Conservation (phyloP, 2,329 filamentous ascomycete genomes). For the Sclerotinia borealis region DNA sequence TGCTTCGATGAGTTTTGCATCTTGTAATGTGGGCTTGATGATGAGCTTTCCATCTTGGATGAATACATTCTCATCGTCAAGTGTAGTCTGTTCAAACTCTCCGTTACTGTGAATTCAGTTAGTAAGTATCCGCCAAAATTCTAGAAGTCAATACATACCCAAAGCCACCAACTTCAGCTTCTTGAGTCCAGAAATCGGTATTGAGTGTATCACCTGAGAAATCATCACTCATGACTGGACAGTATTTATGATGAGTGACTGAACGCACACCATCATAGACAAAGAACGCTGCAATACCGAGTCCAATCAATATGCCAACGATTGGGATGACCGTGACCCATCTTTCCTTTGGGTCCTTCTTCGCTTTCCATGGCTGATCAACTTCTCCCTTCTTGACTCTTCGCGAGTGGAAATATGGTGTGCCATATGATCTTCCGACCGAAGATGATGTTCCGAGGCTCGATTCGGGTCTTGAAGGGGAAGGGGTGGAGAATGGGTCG, state of each 20-base stretch:
- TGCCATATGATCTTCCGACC: constrained; percentile 23
- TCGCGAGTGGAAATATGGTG: constrained; percentile 31
- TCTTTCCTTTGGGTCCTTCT: constrained; percentile 71
- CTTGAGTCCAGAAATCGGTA: constrained; percentile 42
- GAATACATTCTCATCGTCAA: constrained; percentile 66
- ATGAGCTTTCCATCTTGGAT: constrained; percentile 61
- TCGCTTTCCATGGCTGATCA: constrained; percentile 72
- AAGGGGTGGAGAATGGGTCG: constrained; percentile 33
- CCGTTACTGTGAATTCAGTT: constrained; percentile 53
- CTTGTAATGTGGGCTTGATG: constrained; percentile 74
- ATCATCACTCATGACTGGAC: constrained; percentile 44
- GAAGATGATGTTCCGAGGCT: constrained; percentile 38
- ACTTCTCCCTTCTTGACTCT: constrained; percentile 65
- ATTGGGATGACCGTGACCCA: constrained; percentile 79
- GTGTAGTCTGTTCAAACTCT: constrained; percentile 73
- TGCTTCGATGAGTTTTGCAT: constrained; percentile 56
- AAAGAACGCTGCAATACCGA: constrained; percentile 62
- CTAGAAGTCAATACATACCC: constrained; percentile 53
- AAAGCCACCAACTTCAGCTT: constrained; percentile 40
- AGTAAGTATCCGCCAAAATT: not conserved
- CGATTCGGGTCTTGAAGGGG: constrained; percentile 39
- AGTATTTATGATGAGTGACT: constrained; percentile 64
- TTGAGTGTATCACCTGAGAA: constrained; percentile 46
- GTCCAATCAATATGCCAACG: constrained; percentile 62
- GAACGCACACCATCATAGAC: constrained; percentile 68